These are phyloP conservation scores for Lizanozyma gosingica DNA, from an alignment of 1,139 yeast species.

Conservation along the genomic window DNA sequence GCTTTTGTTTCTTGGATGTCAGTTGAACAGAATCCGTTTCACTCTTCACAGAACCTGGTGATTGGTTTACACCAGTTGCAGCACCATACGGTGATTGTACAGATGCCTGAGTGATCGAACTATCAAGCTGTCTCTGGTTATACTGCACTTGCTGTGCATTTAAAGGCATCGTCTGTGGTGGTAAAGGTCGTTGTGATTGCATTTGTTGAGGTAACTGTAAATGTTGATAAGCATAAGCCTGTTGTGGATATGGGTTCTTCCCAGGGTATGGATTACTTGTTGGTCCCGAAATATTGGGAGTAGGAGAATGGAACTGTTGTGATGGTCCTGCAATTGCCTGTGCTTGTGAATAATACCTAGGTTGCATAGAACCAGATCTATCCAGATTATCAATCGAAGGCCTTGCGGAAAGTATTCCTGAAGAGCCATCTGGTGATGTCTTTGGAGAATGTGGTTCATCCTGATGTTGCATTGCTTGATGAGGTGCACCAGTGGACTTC, in stretches of 20 bases:
- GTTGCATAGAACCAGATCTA: background rate
- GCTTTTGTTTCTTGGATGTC: slow-evolving; percentile 4
- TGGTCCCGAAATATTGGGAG: slow-evolving; percentile 1
- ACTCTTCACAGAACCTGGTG: background rate
- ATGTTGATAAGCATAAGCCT: background rate
- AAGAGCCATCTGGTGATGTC: slow-evolving; percentile 24
- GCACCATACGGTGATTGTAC: background rate
- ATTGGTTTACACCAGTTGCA: background rate
- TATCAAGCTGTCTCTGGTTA: slow-evolving; percentile 3
- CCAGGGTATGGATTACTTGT: background rate
- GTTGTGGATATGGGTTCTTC: slow-evolving; percentile 1
- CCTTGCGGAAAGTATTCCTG: slow-evolving; percentile 5
- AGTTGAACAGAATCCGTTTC: slow-evolving; percentile 2
- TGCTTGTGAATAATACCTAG: background rate
- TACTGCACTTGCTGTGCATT: slow-evolving; percentile 4
- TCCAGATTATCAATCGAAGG: slow-evolving; percentile 3
- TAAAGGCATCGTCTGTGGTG: slow-evolving; percentile 2
- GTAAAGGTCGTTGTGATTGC: slow-evolving; percentile 2
- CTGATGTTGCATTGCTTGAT: slow-evolving; percentile 8
- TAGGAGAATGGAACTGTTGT: background rate
- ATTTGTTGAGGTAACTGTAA: background rate
- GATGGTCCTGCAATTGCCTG: too few relatives aligned
- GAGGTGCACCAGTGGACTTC: slow-evolving; percentile 15
- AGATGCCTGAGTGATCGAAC: background rate
- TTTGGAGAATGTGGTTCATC: slow-evolving; percentile 39